Base-by-base conservation (phyloP, 1,139 yeast species). In the Meyerozyma carpophila region DNA sequence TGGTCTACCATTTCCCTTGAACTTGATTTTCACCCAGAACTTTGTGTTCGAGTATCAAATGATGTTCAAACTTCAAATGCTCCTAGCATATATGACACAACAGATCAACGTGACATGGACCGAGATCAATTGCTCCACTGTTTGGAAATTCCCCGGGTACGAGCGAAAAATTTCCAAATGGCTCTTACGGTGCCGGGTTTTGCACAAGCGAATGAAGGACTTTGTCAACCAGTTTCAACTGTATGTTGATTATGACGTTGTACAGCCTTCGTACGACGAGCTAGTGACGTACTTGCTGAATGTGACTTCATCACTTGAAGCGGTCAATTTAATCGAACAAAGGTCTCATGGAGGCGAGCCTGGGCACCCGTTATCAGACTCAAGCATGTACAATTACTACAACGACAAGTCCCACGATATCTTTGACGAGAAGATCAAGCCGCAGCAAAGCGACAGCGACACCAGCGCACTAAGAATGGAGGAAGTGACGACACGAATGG, bases 1-100 rank as follows among this genome's bases (percentile, higher is more conserved):
- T 31, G 68, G 75, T 25, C 68, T 91, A 18, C 96, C 97, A 6
- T 94, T 89, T 57, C 99, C 99, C 0, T 64, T 90, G 40, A 89
- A 90, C 50, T 69, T 91, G 34, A 71, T 93, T 1, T 65, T 90
- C 3, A 81, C 86, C 24, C 78, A 83, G 47, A 84, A 88, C 37
- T 79, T 84, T 27, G 71, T 89, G 29, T 75, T 82, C 41, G 90
- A 94, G 48, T 90, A 85, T 56, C 96, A 91, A 59, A 68, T 89
- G 28, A 66, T 90, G 45, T 89, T 87, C 55, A 79, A 96, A 50
- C 82, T 87, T 51, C 69, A 87, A 38, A 63, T 84, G 26, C 73
- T 82, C 32, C 59, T 89, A 20, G 82, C 81, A 48, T 82, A 80
- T 54, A 70, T 86, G 9, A 81, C 80, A 53, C 75, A 77, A 47